phyloP scores from a whole-genome alignment of 1,284 basidiomycete genomes.

The Rhodotorula sp. region DNA sequence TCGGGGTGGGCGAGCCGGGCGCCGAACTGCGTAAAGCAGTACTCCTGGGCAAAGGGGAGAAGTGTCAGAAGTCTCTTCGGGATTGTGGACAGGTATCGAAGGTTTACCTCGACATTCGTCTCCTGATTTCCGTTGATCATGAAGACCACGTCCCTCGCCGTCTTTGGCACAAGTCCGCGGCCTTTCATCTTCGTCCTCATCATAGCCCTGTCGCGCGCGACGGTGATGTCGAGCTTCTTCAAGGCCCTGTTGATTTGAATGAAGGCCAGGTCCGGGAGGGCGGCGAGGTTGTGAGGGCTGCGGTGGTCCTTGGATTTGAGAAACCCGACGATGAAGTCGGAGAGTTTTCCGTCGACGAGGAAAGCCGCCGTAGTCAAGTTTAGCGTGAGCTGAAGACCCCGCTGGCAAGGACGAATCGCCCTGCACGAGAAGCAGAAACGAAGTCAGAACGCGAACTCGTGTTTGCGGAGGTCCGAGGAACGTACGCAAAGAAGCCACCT shows the following conservation, averaged over 20 bases:
- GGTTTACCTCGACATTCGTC: slow-evolving; percentile 9
- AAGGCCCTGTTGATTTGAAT: slow-evolving; percentile 7
- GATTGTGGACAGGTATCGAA: no score
- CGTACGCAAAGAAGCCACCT: slow-evolving; percentile 21
- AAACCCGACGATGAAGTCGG: neutral
- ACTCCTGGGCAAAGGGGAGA: slow-evolving; percentile 4
- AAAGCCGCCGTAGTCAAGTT: slow-evolving; percentile 28
- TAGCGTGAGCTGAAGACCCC: slow-evolving; percentile 14
- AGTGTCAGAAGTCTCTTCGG: no score
- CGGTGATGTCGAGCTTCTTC: neutral
- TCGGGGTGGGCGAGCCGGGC: slow-evolving; percentile 13
- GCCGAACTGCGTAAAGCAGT: slow-evolving; percentile 6
- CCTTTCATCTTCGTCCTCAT: neutral
- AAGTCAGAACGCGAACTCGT: neutral
- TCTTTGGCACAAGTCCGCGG: neutral
- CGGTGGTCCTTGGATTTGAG: neutral
- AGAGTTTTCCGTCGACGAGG: slow-evolving; percentile 8
- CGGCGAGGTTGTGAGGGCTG: neutral
- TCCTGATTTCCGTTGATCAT: neutral
- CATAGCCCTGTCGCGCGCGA: neutral
- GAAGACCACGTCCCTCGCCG: slow-evolving; percentile 7
- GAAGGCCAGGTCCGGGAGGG: neutral
- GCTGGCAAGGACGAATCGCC: slow-evolving; percentile 4
- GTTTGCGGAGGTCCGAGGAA: neutral
- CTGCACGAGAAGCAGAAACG: neutral